Evolutionary conservation across 1,139 yeast genomes (phyloP).

Genomic region (Petasospora rhodanensis): DNA sequence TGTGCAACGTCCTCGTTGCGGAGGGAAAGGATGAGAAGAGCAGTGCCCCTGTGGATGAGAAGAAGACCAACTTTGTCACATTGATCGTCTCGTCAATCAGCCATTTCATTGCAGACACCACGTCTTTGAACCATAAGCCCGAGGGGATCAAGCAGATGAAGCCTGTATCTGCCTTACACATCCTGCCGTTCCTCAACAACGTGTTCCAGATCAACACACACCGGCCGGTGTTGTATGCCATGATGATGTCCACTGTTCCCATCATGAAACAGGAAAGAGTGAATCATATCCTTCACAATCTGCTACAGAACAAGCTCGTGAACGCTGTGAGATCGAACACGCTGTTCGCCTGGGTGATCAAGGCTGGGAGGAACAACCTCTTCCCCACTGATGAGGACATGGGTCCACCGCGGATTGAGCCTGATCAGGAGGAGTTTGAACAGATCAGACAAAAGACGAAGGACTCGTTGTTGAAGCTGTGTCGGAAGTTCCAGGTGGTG

Average conservation of each 20-base stretch:
- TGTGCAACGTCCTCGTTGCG: constrained; percentile 13
- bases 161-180: constrained; percentile 7
- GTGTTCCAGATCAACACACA: constrained; percentile 11
- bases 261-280: constrained; percentile 5
- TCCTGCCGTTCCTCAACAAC: constrained; percentile 17
- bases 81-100: constrained; percentile 9
- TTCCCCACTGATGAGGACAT: constrained; percentile 37
- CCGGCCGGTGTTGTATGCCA: constrained; percentile 28
- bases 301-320: constrained; percentile 23
- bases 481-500: constrained; percentile 17
- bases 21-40: background rate
- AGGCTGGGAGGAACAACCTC: constrained; percentile 29
- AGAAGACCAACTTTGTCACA: background rate
- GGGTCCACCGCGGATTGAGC: constrained; percentile 36
- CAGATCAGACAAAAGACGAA: constrained; percentile 19
- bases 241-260: constrained; percentile 21
- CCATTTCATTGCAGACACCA: constrained; percentile 16
- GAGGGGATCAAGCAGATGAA: background rate
- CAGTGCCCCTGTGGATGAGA: no score
- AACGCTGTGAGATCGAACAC: constrained; percentile 18
- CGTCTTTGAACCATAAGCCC: constrained; percentile 7
- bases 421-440: constrained; percentile 19
- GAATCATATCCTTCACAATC: constrained; percentile 25
- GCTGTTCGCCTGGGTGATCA: constrained; percentile 25
- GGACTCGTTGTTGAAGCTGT: constrained; percentile 10